These are phyloP conservation scores for Fusarium concolor DNA, from an alignment of 2,329 filamentous ascomycete genomes.

Conservation along the genomic window DNA sequence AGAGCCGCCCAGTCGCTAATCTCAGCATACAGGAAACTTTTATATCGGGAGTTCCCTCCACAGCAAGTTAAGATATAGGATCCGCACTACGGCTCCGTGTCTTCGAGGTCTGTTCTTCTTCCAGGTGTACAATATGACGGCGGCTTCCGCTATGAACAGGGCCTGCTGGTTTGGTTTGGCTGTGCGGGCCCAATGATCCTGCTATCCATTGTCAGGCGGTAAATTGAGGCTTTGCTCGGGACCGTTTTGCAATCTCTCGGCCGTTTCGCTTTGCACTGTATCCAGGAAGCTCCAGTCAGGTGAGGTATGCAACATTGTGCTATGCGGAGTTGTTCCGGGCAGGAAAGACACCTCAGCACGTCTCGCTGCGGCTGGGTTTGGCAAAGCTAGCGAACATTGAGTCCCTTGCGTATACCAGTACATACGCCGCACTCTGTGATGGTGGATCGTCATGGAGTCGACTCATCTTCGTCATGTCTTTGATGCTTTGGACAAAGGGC, in stretches of 20 bases:
- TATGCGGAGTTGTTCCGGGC: slow-evolving; percentile 35
- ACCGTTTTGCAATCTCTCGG: slow-evolving; percentile 22
- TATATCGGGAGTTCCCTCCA: slow-evolving; percentile 27
- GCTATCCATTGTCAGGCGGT: slow-evolving; percentile 32
- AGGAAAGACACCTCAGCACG: slow-evolving; percentile 14
- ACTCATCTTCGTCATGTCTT: slow-evolving; percentile 21
- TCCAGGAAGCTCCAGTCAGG: background rate
- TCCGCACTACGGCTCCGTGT: slow-evolving; percentile 42
- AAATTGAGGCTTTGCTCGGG: slow-evolving; percentile 22
- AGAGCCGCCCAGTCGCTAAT: slow-evolving; percentile 13
- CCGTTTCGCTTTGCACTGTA: slow-evolving; percentile 8
- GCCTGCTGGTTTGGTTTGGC: slow-evolving; percentile 33
- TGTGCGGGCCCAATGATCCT: slow-evolving; percentile 39
- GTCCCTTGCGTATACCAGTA: slow-evolving; percentile 40
- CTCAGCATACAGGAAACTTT: slow-evolving; percentile 22
- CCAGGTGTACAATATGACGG: slow-evolving; percentile 32
- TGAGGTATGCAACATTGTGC: slow-evolving; percentile 20
- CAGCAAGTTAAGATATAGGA: slow-evolving; percentile 30
- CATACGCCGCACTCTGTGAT: slow-evolving; percentile 23
- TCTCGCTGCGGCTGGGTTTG: slow-evolving; percentile 17
- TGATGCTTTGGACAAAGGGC: slow-evolving; percentile 12
- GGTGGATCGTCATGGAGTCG: slow-evolving; percentile 38
- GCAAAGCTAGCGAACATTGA: slow-evolving; percentile 18
- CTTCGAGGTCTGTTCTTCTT: slow-evolving; percentile 21
- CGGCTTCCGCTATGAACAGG: slow-evolving; percentile 38